A percentile compares a stretch with the other conserved stretches of the same genome.
Conservation (phyloP, 768 basidiomycete species). For the Amanita exitialis region DNA sequence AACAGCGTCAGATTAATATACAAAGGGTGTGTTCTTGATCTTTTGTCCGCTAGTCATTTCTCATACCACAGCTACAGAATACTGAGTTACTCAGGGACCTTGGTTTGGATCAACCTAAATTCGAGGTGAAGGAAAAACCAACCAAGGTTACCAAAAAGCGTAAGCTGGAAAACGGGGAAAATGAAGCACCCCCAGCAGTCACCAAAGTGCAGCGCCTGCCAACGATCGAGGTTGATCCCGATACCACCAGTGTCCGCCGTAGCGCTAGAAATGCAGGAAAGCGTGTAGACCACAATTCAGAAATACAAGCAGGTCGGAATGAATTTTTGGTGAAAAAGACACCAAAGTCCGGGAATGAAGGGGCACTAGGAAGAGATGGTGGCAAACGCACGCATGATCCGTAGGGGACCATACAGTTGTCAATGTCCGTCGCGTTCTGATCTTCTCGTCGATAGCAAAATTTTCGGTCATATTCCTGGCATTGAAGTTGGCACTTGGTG, state of each 20-base stretch:
- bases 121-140: slow-evolving; percentile 37
- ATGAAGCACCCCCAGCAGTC: slow-evolving; percentile 9
- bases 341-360: slow-evolving; percentile 23
- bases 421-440: neutral
- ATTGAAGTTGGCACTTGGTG: slow-evolving; percentile 79
- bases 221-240: slow-evolving; percentile 14
- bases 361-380: slow-evolving; percentile 25
- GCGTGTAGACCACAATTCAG: slow-evolving; percentile 40
- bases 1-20: slow-evolving; percentile 23
- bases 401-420: slow-evolving; percentile 23
- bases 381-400: slow-evolving; percentile 35
- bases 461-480: slow-evolving; percentile 73
- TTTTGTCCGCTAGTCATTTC: neutral
- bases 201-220: slow-evolving; percentile 19
- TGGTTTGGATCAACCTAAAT: slow-evolving; percentile 34
- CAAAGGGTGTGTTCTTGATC: slow-evolving; percentile 14
- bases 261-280: slow-evolving; percentile 60
- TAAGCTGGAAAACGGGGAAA: slow-evolving; percentile 16
- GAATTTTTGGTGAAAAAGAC: slow-evolving; percentile 29
- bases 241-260: slow-evolving; percentile 35
- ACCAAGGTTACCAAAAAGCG: slow-evolving; percentile 29
- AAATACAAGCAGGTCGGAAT: slow-evolving; percentile 24
- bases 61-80: slow-evolving; percentile 22
- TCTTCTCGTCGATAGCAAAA: slow-evolving; percentile 39
- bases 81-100: slow-evolving; percentile 28